Evolutionary conservation across 2,329 filamentous ascomycete species (phyloP), one percentile per base, ranked within the genome.

Genomic region (Neoascochyta sp.): DNA sequence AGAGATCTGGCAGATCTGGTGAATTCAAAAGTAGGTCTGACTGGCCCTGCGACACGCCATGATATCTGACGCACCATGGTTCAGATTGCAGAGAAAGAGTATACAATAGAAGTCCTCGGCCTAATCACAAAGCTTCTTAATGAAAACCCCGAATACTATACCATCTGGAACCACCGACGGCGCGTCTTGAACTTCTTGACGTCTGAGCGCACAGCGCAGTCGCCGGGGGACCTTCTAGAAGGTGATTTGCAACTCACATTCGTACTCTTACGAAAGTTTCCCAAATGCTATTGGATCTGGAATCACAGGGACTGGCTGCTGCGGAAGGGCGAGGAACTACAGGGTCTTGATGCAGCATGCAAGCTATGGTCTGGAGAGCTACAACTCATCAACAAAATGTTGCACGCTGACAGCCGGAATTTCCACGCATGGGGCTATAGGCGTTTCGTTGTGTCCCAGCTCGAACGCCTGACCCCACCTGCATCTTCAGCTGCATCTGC

Each of bases 261-360:
- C 22, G 86, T 86, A 1, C 74, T 98, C 12, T 75, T 98, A 27
- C 75, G 86, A 43, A 79, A 87, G 45, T 90, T 80, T 45, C 92
- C 92, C 5, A 98, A 98, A 63, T 96, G 92, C 71, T 98, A 98
- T 68, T 96, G 92, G 90, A 90, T 98, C 54, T 98, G 92, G 92
- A 94, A 95, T 50, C 90, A 95, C 64, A 81, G 92, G 16, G 66
- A 83, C 24, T 98, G 92, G 89, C 69, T 90, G 3, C 70, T 98
- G 9, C 70, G 81, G 32, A 77, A 86, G 59, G 80, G 81, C 18
- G 84, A 83, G 25, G 59, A 71, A 9, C 70, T 80, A 11, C 69
- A 95, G 7, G 74, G 78, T 2, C 41, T 64, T 1, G 34, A 67
- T 0, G 56, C 68, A 10, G 78, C 86, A 2, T 73, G 75, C 13